Conservation (phyloP, 805 yeast species). For the Kazachstania kunashirensis region DNA sequence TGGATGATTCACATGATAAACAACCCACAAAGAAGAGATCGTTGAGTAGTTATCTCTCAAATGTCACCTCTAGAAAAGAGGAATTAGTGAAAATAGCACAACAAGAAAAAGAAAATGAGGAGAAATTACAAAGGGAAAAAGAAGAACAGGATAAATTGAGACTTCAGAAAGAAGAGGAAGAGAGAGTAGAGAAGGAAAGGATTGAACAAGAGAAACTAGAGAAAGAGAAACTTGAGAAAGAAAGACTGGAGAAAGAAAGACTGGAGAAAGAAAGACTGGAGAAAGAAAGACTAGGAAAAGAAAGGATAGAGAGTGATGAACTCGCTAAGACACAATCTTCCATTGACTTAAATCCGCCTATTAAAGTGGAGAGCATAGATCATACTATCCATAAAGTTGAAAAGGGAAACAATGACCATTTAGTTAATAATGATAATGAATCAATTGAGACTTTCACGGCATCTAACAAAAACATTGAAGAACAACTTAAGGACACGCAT, state of each 20-base stretch:
- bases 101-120: slow-evolving; percentile 6
- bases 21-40: slow-evolving; percentile 24
- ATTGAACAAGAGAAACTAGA: background rate
- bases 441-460: background rate
- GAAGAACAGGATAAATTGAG: background rate
- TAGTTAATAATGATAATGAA: background rate
- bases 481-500: background rate
- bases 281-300: background rate
- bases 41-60: slow-evolving; percentile 27
- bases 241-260: background rate
- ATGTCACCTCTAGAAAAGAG: slow-evolving; percentile 22
- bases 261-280: background rate
- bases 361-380: background rate
- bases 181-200: background rate
- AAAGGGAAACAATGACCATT: background rate
- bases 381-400: background rate
- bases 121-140: slow-evolving; percentile 4
- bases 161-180: background rate
- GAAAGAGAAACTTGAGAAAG: background rate
- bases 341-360: background rate
- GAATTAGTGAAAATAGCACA: slow-evolving; percentile 20
- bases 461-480: background rate
- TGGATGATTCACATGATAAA: background rate
- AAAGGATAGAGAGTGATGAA: background rate
- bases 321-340: background rate